A percentile compares a stretch with the other conserved stretches of the same genome.
Evolutionary conservation across 371 early-diverging fungal genomes (phyloP).

Genomic region (Coemansia sp.): DNA sequence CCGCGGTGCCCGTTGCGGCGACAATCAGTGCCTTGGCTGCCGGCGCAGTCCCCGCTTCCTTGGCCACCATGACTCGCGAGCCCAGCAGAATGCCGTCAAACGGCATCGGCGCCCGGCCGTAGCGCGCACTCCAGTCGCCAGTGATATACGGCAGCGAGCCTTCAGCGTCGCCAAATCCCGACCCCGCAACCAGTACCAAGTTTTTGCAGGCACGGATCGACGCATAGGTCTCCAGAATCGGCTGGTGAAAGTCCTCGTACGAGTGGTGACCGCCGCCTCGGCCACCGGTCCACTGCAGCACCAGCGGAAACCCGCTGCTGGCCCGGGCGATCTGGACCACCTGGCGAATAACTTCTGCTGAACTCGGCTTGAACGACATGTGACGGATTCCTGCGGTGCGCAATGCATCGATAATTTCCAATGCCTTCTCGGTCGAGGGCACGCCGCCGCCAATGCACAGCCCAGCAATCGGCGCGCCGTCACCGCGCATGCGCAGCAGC

Average conservation of each 20-base stretch:
- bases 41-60: slow-evolving; percentile 79
- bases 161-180: slow-evolving; percentile 29
- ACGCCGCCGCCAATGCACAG: slow-evolving; percentile 93
- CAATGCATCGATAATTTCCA: slow-evolving; percentile 78
- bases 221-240: slow-evolving; percentile 92
- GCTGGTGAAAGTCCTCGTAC: slow-evolving; percentile 92
- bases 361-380: slow-evolving; percentile 93
- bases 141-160: slow-evolving; percentile 24
- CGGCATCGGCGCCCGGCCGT: slow-evolving; percentile 91
- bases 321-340: slow-evolving; percentile 84
- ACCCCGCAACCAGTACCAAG: slow-evolving; percentile 71
- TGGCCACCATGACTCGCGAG: slow-evolving; percentile 93
- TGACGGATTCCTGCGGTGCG: slow-evolving; percentile 80
- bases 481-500: slow-evolving; percentile 77
- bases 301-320: slow-evolving; percentile 83
- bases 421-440: slow-evolving; percentile 84
- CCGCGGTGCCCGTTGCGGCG: slow-evolving; percentile 81
- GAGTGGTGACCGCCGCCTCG: slow-evolving; percentile 95
- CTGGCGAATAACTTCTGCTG: no score
- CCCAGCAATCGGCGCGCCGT: slow-evolving; percentile 90
- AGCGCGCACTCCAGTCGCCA: slow-evolving; percentile 85
- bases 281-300: slow-evolving; percentile 96
- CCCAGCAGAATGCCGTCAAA: slow-evolving; percentile 94
- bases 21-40: slow-evolving; percentile 89
- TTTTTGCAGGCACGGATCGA: slow-evolving; percentile 84